A percentile compares a stretch with the other conserved stretches of the same genome.
Evolutionary conservation across 495 filamentous ascomycete genomes (phyloP).

Genomic region (Aspergillus indologenus): DNA sequence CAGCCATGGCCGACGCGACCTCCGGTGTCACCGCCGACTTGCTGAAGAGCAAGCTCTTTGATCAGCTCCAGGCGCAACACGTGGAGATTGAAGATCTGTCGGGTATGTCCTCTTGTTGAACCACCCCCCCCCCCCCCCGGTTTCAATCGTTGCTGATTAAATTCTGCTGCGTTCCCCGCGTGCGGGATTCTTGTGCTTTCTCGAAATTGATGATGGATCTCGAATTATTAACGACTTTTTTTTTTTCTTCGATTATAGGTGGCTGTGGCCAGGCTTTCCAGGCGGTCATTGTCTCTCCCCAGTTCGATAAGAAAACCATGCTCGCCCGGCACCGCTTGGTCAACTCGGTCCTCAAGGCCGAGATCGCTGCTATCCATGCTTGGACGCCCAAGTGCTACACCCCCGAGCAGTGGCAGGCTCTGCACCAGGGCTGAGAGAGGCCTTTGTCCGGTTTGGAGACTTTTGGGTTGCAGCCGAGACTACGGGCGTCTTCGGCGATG

Average conservation of each 20-base stretch:
- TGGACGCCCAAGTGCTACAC: conserved; percentile 98
- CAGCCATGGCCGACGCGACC: conserved; percentile 51
- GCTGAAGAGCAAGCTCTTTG: conserved; percentile 64
- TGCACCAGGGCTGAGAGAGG: conserved; percentile 45
- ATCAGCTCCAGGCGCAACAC: conserved; percentile 73
- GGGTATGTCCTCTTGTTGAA: conserved; percentile 50
- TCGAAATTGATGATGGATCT: neutral
- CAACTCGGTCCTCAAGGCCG: conserved; percentile 81
- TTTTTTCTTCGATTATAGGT: conserved; percentile 35
- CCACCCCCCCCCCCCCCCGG: no score
- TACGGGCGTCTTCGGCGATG: neutral
- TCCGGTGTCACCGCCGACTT: conserved; percentile 65
- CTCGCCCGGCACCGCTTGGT: conserved; percentile 87
- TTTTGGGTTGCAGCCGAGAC: neutral
- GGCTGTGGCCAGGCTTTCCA: conserved; percentile 96
- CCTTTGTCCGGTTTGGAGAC: neutral
- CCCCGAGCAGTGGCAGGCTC: conserved; percentile 85
- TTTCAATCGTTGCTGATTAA: neutral
- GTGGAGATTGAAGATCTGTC: conserved; percentile 93
- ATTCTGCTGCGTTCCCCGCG: neutral
- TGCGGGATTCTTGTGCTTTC: neutral
- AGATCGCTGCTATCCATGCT: conserved; percentile 95
- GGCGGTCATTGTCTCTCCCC: conserved; percentile 82
- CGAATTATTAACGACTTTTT: neutral
- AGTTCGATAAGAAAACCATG: conserved; percentile 82